Base-by-base conservation (phyloP, 495 filamentous ascomycete genomes). In the Parathielavia hyrcaniae region DNA sequence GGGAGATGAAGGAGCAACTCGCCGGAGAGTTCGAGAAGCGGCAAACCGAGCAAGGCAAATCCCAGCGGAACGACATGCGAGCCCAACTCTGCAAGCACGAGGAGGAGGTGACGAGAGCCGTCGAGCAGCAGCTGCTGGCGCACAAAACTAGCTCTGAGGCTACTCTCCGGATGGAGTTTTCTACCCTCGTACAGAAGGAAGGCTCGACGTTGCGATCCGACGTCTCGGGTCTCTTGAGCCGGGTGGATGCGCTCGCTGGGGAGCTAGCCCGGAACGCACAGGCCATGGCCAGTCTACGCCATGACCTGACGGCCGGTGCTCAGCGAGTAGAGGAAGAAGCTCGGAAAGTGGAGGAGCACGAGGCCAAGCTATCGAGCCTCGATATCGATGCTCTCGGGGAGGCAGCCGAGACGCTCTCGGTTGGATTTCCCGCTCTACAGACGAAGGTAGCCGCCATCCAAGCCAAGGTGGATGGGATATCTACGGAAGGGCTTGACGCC, bases 371-470 rank as follows among this genome's bases (percentile, higher is more conserved):
- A 3, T 58, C 48, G 17, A 32, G 22, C 7, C 39, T 59, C 7
- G 60, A 63, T 50, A 39, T 55, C 12, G 50, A 57, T 10, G 56
- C 19, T 14, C 43, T 67, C 14, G 54, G 58, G 4, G 23, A 26
- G 11, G 34, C 43, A 9, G 45, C 50, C 11, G 61, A 63, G 19
- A 54, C 41, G 2, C 35, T 44, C n/a, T 56, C 52, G 5, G 55
- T 60, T 22, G 40, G 22, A 9, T 57, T 62, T 12, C 60, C 56
- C 1, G 22, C 44, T 3, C 49, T 64, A 19, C 39, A 58, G 26
- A 30, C 23, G 32, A 44, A n/a, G 23, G 39, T 62, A 10, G 16
- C 38, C 6, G 54, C 23, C 17, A 38, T 64, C 14, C 49, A 61
- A 20, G n/a, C 30, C 0, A 49, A 50, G 35, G 6, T 58, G 30